Percentiles rank a stretch among this genome's conserved stretches.
Evolutionary conservation across 2,329 filamentous ascomycete species (phyloP).

Genomic region (Colletotrichum gigasporum): DNA sequence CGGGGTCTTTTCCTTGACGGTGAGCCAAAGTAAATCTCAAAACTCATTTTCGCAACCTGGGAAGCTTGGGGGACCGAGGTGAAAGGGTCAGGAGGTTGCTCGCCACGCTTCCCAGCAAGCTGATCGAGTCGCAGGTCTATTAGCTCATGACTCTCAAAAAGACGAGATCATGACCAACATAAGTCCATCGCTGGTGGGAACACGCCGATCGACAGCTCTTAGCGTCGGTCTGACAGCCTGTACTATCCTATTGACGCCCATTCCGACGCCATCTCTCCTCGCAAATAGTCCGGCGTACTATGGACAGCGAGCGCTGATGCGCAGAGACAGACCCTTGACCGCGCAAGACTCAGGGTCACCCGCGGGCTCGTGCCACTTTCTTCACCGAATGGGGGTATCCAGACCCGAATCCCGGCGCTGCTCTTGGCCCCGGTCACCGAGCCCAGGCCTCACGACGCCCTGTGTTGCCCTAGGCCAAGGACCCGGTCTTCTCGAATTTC

Average conservation of each 20-base stretch:
- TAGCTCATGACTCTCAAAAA: neutral
- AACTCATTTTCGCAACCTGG: neutral
- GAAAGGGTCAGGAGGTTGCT: slow-evolving; percentile 7
- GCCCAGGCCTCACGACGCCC: neutral
- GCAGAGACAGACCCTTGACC: neutral
- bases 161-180: neutral
- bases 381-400: slow-evolving; percentile 8
- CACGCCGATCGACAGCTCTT: neutral
- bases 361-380: slow-evolving; percentile 18
- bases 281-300: neutral
- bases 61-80: slow-evolving; percentile 4
- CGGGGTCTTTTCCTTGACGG: neutral
- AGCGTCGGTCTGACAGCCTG: neutral
- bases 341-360: neutral
- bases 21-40: neutral
- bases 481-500: slow-evolving; percentile 18
- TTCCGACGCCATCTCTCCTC: neutral
- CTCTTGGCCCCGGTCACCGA: slow-evolving; percentile 6
- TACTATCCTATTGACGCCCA: neutral
- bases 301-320: neutral
- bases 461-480: slow-evolving; percentile 8
- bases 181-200: neutral
- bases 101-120: neutral
- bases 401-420: slow-evolving; percentile 7
- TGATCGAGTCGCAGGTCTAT: neutral